A percentile compares a stretch with the other conserved stretches of the same genome.
These are phyloP conservation scores for Fusarium staphyleae DNA, from an alignment of 2,329 filamentous ascomycete species.

Conservation along the genomic window DNA sequence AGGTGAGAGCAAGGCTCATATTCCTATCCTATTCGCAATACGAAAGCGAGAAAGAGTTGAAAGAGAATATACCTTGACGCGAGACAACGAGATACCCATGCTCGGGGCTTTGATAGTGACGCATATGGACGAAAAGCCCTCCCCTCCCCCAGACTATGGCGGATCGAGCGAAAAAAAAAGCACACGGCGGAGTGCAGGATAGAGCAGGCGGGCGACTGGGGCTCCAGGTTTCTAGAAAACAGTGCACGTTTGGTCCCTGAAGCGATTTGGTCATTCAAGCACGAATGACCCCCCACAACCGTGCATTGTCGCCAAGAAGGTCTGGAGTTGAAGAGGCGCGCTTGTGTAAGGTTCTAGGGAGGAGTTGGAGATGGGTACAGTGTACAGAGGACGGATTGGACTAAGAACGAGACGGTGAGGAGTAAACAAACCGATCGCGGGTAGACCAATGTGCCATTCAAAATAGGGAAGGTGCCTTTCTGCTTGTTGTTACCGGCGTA, in stretches of 20 bases:
- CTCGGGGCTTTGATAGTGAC: neutral
- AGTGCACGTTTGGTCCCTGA: slow-evolving; percentile 15
- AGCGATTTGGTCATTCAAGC: slow-evolving; percentile 11
- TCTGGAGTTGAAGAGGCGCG: slow-evolving; percentile 15
- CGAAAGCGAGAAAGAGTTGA: neutral
- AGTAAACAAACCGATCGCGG: slow-evolving; percentile 4
- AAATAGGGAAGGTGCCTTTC: slow-evolving; percentile 5
- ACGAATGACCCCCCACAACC: slow-evolving; percentile 21
- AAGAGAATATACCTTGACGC: slow-evolving; percentile 7
- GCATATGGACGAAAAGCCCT: slow-evolving; percentile 14
- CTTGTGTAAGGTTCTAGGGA: slow-evolving; percentile 7
- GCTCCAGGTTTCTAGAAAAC: neutral
- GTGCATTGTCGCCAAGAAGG: slow-evolving; percentile 30
- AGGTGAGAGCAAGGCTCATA: neutral
- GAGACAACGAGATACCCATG: slow-evolving; percentile 14
- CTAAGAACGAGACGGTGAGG: slow-evolving; percentile 10
- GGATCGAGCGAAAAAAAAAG: slow-evolving; percentile 15
- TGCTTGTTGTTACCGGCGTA: neutral
- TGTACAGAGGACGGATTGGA: no score
- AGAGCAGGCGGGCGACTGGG: slow-evolving; percentile 9
- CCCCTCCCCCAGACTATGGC: slow-evolving; percentile 29
- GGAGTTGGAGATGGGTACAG: slow-evolving; percentile 1
- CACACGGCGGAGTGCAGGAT: slow-evolving; percentile 17
- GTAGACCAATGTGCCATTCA: neutral
- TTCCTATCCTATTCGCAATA: neutral